phyloP scores from a whole-genome alignment of 805 yeast genomes.

The Ogataea salicorniae region DNA sequence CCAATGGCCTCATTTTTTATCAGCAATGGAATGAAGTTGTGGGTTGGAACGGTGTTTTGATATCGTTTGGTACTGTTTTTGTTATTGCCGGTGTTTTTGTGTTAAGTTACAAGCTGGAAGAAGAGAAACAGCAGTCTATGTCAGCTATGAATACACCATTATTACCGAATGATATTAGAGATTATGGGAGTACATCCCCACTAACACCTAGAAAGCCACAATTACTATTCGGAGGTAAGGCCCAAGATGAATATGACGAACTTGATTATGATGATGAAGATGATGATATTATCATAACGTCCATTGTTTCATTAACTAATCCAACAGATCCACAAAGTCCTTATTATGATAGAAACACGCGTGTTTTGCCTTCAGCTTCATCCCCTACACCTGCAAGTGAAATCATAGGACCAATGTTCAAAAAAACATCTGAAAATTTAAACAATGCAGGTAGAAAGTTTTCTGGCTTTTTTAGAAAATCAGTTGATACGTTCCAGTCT shows the following conservation, averaged over 20 bases:
- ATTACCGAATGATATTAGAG: constrained; percentile 1
- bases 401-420: constrained; percentile 20
- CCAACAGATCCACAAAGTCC: constrained; percentile 21
- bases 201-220: constrained; percentile 14
- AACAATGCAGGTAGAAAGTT: constrained; percentile 25
- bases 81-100: constrained; percentile 65
- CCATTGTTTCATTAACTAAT: constrained; percentile 18
- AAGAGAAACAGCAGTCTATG: constrained; percentile 4
- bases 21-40: constrained; percentile 42
- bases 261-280: background rate
- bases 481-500: constrained; percentile 17
- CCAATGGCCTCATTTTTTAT: constrained; percentile 59
- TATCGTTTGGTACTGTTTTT: constrained; percentile 42
- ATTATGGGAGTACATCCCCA: constrained; percentile 8
- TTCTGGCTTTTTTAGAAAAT: constrained; percentile 22
- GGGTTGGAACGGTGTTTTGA: constrained; percentile 31
- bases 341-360: constrained; percentile 15
- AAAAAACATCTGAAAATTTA: constrained; percentile 22
- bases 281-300: constrained; percentile 13
- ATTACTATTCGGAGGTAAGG: background rate
- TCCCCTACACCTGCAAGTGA: constrained; percentile 11
- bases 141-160: constrained; percentile 7
- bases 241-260: background rate
- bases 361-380: constrained; percentile 2
- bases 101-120: constrained; percentile 49